Base-by-base conservation (phyloP, 2,329 filamentous ascomycete species). In the Fusarium coicis region DNA sequence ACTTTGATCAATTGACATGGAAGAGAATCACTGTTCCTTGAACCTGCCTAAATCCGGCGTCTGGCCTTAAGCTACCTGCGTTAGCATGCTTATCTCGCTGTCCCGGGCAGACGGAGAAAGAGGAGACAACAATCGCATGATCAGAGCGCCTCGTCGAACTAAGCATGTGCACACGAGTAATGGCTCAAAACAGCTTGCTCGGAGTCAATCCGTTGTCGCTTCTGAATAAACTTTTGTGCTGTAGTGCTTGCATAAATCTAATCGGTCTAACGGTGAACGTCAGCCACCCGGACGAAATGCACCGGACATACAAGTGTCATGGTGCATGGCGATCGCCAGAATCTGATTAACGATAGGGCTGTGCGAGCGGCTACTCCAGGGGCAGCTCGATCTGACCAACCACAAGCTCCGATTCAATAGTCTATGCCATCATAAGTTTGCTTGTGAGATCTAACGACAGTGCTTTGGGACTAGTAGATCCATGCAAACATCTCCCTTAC, bases 361-460 rank as follows among this genome's bases (percentile, higher is more conserved):
- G 54, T 18, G 32, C n/a, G 30, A n/a, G 19, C 40, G n/a, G 40
- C 14, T 57, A n/a, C 30, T 36, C 28, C 54, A 49, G 40, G 54
- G 54, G 32, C 4, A 57, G 4, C 5, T 7, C 19, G 23, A n/a
- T 57, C 40, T 21, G 10, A 7, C 54, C 54, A 57, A 57, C 49
- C 19, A 26, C 0, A n/a, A 4, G 19, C n/a, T 11, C 15, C 18
- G 6, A 4, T 2, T 7, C 9, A 28, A 30, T 37, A 57, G 54
- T 57, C 54, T 36, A 57, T 57, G 54, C 40, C 54, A 57, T 57
- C 54, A 57, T 57, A 47, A 57, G 14, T 57, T 15, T 26, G 30
- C 21, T 57, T 49, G 40, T 18, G 15, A 50, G 43, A 49, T 47
- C 23, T 5, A 37, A 49, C 11, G 8, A n/a, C 18, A 15, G 32